phyloP scores from a whole-genome alignment of 2,329 filamentous ascomycete species.

The Rachicladosporium sp. region DNA sequence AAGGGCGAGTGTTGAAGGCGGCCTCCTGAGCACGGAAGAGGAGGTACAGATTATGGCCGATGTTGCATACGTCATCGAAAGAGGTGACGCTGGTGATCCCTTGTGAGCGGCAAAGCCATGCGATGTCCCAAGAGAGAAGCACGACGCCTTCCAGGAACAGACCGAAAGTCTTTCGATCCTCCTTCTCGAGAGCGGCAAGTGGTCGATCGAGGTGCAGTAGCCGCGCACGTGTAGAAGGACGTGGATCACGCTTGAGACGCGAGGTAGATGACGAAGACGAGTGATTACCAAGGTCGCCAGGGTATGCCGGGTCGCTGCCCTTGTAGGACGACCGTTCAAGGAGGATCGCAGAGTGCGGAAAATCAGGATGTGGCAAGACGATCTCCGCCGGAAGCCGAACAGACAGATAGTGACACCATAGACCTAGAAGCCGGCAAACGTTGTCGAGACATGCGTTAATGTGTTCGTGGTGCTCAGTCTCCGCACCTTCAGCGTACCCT shows the following conservation, averaged over 20 bases:
- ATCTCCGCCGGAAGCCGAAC: slow-evolving; percentile 84
- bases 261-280: slow-evolving; percentile 43
- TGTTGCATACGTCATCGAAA: slow-evolving; percentile 78
- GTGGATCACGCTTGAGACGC: slow-evolving; percentile 39
- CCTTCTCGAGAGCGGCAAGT: slow-evolving; percentile 60
- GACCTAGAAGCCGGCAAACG: slow-evolving; percentile 68
- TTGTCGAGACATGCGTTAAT: slow-evolving; percentile 62
- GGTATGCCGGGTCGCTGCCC: slow-evolving; percentile 50
- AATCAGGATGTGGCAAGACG: slow-evolving; percentile 72
- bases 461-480: slow-evolving; percentile 49
- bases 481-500: background rate
- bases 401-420: slow-evolving; percentile 77
- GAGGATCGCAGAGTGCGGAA: slow-evolving; percentile 76
- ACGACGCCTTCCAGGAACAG: slow-evolving; percentile 77
- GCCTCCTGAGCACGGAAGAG: slow-evolving; percentile 20
- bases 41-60: slow-evolving; percentile 66
- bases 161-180: slow-evolving; percentile 63
- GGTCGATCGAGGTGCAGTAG: slow-evolving; percentile 68
- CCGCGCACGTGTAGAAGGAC: slow-evolving; percentile 54
- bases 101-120: slow-evolving; percentile 84
- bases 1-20: slow-evolving; percentile 3
- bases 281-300: slow-evolving; percentile 39
- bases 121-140: slow-evolving; percentile 80
- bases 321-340: slow-evolving; percentile 63
- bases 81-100: slow-evolving; percentile 59